Percentiles rank a stretch among this genome's conserved stretches.
Conservation (phyloP, 2,329 filamentous ascomycete species). For the Teratosphaeriaceae sp. region DNA sequence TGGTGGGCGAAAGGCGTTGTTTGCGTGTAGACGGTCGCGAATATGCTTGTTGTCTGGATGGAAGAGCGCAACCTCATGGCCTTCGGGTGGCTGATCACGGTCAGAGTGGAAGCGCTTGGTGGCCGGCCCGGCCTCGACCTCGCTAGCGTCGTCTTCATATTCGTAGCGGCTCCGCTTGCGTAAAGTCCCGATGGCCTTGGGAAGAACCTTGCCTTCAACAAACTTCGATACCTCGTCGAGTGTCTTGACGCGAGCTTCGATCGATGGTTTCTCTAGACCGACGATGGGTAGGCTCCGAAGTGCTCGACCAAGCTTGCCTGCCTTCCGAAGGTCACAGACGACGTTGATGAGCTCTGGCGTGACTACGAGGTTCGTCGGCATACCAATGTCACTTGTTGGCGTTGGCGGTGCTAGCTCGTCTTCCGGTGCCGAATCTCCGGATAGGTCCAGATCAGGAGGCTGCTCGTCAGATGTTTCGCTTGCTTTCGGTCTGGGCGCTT, state of each 20-base stretch:
- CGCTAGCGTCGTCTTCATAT: conserved; percentile 61
- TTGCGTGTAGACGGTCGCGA: conserved; percentile 80
- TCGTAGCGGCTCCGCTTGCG: conserved; percentile 76
- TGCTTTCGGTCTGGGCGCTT: conserved; percentile 27
- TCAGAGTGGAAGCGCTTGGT: conserved; percentile 35
- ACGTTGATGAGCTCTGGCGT: conserved; percentile 21
- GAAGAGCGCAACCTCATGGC: conserved; percentile 77
- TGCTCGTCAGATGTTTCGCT: conserved; percentile 10
- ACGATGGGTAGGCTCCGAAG: conserved; percentile 22
- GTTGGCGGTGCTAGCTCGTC: conserved; percentile 25
- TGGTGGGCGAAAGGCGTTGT: conserved; percentile 87
- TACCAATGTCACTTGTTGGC: conserved; percentile 12
- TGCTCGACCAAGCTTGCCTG: conserved; percentile 21
- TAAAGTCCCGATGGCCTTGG: conserved; percentile 58
- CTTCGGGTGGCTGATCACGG: conserved; percentile 56
- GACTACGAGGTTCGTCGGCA: conserved; percentile 20
- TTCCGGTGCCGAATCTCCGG: conserved; percentile 25
- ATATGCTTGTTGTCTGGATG: conserved; percentile 83
- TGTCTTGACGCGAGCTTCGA: conserved; percentile 6
- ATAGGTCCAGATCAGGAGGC: conserved; percentile 25
- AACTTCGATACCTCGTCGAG: conserved; percentile 67
- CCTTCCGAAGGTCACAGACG: conserved; percentile 20
- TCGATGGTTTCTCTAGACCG: conserved; percentile 9
- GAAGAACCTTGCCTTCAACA: conserved; percentile 70
- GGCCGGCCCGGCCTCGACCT: conserved; percentile 27